Percentiles rank a stretch among this genome's conserved stretches.
Evolutionary conservation across 2,329 filamentous ascomycete species (phyloP).

Genomic region (Hortaea sp.): DNA sequence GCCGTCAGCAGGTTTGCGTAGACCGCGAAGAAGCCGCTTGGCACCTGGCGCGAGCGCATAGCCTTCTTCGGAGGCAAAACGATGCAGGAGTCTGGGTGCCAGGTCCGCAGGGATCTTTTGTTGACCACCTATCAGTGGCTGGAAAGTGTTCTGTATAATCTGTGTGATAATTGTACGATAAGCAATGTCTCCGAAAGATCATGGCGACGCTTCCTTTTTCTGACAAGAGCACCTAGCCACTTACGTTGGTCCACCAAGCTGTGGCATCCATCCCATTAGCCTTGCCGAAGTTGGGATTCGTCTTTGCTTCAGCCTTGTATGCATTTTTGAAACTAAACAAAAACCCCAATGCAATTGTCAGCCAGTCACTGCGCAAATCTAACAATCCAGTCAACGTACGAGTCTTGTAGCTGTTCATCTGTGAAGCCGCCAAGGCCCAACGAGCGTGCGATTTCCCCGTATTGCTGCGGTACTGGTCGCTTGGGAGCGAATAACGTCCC

Average conservation of each 20-base stretch:
- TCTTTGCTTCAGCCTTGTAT: conserved; percentile 37
- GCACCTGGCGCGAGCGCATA: conserved; percentile 43
- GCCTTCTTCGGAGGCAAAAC: conserved; percentile 45
- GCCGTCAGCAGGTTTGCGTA: conserved; percentile 23
- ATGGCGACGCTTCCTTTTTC: not conserved
- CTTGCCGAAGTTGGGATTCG: conserved; percentile 51
- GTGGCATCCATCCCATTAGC: conserved; percentile 40
- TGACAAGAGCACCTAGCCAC: no score
- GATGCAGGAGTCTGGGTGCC: conserved; percentile 38
- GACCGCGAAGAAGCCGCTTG: conserved; percentile 32
- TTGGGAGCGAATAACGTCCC: conserved; percentile 52
- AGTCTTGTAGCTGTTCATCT: conserved; percentile 31
- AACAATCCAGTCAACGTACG: conserved; percentile 20
- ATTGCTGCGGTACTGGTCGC: conserved; percentile 42
- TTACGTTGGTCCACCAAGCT: conserved; percentile 52
- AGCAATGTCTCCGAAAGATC: not conserved
- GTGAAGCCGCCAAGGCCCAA: conserved; percentile 39
- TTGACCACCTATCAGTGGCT: conserved; percentile 25
- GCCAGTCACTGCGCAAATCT: conserved; percentile 15
- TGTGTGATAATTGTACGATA: conserved; percentile 3
- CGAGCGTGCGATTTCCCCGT: conserved; percentile 41
- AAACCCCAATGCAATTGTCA: not conserved
- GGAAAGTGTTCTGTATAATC: conserved; percentile 48
- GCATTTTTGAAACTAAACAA: conserved; percentile 21
- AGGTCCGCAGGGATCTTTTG: conserved; percentile 36